These are phyloP conservation scores for Mortierella hygrophila DNA, from an alignment of 192 early-diverging fungal species.

Conservation along the genomic window DNA sequence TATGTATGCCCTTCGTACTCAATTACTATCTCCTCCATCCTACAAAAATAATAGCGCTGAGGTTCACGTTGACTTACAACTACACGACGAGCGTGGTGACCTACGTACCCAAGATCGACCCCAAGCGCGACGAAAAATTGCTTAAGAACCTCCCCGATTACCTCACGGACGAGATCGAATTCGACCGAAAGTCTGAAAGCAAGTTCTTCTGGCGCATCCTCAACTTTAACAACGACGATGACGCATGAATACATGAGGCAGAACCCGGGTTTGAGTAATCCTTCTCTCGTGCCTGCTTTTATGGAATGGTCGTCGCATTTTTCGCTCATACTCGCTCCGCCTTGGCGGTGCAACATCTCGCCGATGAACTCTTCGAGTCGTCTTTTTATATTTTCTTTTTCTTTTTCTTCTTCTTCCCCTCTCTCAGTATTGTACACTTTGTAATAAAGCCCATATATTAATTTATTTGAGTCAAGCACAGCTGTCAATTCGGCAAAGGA, in stretches of 20 bases:
- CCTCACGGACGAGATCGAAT: constrained; percentile 33
- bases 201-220: constrained; percentile 50
- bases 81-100: constrained; percentile 3
- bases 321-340: no score
- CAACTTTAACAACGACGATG: constrained; percentile 33
- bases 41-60: constrained; percentile 5
- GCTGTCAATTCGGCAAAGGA: background rate
- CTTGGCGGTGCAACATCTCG: no score
- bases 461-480: background rate
- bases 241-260: background rate
- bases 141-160: constrained; percentile 42
- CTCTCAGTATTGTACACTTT: background rate
- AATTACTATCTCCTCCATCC: background rate
- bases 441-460: background rate
- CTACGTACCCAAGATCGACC: constrained; percentile 22
- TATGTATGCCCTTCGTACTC: background rate
- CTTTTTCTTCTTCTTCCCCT: background rate
- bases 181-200: constrained; percentile 28
- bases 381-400: background rate
- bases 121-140: constrained; percentile 17
- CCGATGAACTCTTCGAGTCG: background rate
- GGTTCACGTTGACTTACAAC: constrained; percentile 41
- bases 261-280: no score
- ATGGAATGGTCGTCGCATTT: no score
- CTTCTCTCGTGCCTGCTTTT: no score